phyloP scores from a whole-genome alignment of 352 stramenopile species.

The Phytophthora idaei region DNA sequence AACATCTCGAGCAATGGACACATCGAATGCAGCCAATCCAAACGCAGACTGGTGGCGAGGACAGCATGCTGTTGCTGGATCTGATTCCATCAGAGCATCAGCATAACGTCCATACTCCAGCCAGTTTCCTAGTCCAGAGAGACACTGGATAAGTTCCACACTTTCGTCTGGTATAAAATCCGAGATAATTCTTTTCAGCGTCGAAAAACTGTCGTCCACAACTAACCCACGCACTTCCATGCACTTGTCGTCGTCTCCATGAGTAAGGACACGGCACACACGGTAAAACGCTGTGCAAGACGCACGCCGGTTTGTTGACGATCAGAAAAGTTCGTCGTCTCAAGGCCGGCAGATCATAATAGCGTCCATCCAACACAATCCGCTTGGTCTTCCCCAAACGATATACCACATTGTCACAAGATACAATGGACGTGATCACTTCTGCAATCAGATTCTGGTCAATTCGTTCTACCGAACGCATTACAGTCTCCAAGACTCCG shows the following conservation, averaged over 20 bases:
- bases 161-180: not conserved
- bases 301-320: not conserved
- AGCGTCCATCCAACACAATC: slow-evolving; percentile 6
- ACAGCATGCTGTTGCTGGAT: not conserved
- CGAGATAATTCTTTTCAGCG: not conserved
- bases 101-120: not conserved
- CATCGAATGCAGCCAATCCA: not conserved
- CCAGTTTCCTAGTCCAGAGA: not conserved
- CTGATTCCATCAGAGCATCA: not conserved
- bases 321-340: not conserved
- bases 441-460: slow-evolving; percentile 1
- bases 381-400: not conserved
- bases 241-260: not conserved
- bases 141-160: not conserved
- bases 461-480: slow-evolving; percentile 1
- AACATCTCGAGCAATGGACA: not conserved
- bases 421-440: slow-evolving; percentile 13
- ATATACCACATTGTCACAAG: not conserved
- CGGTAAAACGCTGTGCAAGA: slow-evolving; percentile 2
- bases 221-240: not conserved
- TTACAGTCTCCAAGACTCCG: slow-evolving; percentile 1
- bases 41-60: not conserved
- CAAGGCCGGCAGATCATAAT: slow-evolving; percentile 8
- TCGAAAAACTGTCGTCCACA: not conserved
- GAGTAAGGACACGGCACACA: slow-evolving; percentile 1